A percentile compares a stretch with the other conserved stretches of the same genome.
These are phyloP conservation scores for Barnettozyma sucrosica DNA, from an alignment of 805 yeast genomes.

Conservation along the genomic window DNA sequence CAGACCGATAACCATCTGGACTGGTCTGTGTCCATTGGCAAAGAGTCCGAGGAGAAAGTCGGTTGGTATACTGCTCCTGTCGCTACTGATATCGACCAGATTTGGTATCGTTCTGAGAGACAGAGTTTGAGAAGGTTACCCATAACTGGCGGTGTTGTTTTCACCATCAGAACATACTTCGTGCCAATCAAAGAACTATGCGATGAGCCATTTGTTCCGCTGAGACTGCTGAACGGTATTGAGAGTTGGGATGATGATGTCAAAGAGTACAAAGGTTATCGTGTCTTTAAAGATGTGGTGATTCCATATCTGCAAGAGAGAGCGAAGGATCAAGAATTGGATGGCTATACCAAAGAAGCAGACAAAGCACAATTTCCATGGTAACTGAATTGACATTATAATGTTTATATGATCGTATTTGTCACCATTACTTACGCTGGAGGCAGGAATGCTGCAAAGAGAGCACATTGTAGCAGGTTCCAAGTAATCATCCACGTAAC, in stretches of 20 bases:
- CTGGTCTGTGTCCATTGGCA: slow-evolving; percentile 62
- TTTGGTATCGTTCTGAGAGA: slow-evolving; percentile 59
- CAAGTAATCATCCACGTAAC: slow-evolving; percentile 52
- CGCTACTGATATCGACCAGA: slow-evolving; percentile 40
- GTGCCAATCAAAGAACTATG: slow-evolving; percentile 47
- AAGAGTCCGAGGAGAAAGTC: slow-evolving; percentile 43
- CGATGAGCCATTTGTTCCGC: slow-evolving; percentile 56
- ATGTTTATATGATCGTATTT: neutral
- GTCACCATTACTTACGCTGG: slow-evolving; percentile 59
- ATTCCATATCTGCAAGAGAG: slow-evolving; percentile 47
- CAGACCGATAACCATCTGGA: slow-evolving; percentile 59
- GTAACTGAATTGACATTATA: neutral
- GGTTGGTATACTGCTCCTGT: slow-evolving; percentile 60
- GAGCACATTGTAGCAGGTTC: slow-evolving; percentile 60
- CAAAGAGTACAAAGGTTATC: slow-evolving; percentile 52
- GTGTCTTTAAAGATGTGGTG: slow-evolving; percentile 45
- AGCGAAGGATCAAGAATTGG: slow-evolving; percentile 31
- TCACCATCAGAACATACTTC: slow-evolving; percentile 62
- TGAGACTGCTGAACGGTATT: slow-evolving; percentile 53
- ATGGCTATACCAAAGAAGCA: slow-evolving; percentile 19
- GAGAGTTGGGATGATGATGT: slow-evolving; percentile 57
- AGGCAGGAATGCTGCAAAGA: slow-evolving; percentile 82
- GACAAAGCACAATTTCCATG: slow-evolving; percentile 17
- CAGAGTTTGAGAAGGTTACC: slow-evolving; percentile 61
- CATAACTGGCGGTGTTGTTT: slow-evolving; percentile 47